Evolutionary conservation across 331 rosid genomes (phyloP), one percentile per base, ranked within the genome.

Genomic region (Telfairia occidentalis): DNA sequence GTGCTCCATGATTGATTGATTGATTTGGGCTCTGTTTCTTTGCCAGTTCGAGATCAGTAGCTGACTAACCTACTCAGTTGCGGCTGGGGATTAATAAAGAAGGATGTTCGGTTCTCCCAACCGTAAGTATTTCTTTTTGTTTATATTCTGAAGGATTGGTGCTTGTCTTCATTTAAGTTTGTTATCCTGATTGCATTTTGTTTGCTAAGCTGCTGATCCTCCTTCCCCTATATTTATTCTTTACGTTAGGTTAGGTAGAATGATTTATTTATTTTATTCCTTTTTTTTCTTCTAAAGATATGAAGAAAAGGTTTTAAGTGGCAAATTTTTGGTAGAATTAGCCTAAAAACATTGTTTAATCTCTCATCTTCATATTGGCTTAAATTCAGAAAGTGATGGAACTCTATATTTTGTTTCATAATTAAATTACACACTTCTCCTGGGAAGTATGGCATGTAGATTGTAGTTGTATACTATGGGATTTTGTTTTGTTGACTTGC

Each of bases 91-190:
- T 77, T 61, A 73, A 65, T 28, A 40, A 74, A 52, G 48, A 74
- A 81, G 53, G 78, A 91, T 94, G 96, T 91, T 90, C 64, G 91
- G 96, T 76, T 87, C 96, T 58, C 66, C 91, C 60, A 91, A 80
- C 87, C 92, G 98, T 94, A 76, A 91, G 97, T 82, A 32, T 76
- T 71, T 21, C 45, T 29, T 81, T 13, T 81, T 19, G 60, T 26
- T 38, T 34, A 9, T 34, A 34, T 60, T 30, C 34, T 73, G 28
- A 63, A 3, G 37, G 71, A 13, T 53, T 0, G 9, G 50, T 76
- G 8, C 28, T 43, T 79, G 75, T 4, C 54, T 59, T 38, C 64
- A 15, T 35, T 60, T 76, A 72, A 29, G 48, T 63, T 58, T 70
- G 8, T 80, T 65, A 7, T n/a, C 67, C 5, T 11, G 43, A 55